phyloP scores from a whole-genome alignment of 768 basidiomycete genomes.

The Russula olivacea region DNA sequence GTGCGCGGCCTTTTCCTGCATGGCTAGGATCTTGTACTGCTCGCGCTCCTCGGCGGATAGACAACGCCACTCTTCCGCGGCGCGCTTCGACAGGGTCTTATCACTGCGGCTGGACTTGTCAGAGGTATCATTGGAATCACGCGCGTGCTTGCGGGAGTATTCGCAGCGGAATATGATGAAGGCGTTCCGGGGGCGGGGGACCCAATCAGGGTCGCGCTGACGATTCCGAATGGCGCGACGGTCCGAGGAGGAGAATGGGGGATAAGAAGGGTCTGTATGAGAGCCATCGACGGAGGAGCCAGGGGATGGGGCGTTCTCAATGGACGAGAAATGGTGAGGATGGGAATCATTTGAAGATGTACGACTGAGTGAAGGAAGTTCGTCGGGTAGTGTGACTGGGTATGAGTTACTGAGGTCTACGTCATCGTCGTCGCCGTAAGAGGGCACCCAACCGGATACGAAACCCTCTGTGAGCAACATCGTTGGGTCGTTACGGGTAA shows the following conservation, averaged over 20 bases:
- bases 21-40: slow-evolving; percentile 49
- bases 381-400: slow-evolving; percentile 10
- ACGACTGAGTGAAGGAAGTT: slow-evolving; percentile 13
- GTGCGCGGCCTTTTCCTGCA: slow-evolving; percentile 52
- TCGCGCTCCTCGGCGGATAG: slow-evolving; percentile 45
- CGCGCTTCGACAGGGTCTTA: slow-evolving; percentile 68
- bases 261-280: background rate
- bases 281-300: slow-evolving; percentile 12
- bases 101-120: slow-evolving; percentile 28
- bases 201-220: slow-evolving; percentile 48
- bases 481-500: slow-evolving; percentile 17
- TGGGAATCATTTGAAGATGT: slow-evolving; percentile 19
- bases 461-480: slow-evolving; percentile 22
- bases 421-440: slow-evolving; percentile 21
- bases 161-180: slow-evolving; percentile 73
- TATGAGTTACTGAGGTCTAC: slow-evolving; percentile 16
- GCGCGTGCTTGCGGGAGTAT: slow-evolving; percentile 45
- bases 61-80: slow-evolving; percentile 67
- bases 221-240: slow-evolving; percentile 38
- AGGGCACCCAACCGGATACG: slow-evolving; percentile 25
- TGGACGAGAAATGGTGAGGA: background rate
- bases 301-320: slow-evolving; percentile 5
- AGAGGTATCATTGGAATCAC: slow-evolving; percentile 33
- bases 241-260: slow-evolving; percentile 34
- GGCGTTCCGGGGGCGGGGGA: slow-evolving; percentile 62